Base-by-base conservation (phyloP, 169 alveolate genomes). In the Plasmodium adleri region DNA sequence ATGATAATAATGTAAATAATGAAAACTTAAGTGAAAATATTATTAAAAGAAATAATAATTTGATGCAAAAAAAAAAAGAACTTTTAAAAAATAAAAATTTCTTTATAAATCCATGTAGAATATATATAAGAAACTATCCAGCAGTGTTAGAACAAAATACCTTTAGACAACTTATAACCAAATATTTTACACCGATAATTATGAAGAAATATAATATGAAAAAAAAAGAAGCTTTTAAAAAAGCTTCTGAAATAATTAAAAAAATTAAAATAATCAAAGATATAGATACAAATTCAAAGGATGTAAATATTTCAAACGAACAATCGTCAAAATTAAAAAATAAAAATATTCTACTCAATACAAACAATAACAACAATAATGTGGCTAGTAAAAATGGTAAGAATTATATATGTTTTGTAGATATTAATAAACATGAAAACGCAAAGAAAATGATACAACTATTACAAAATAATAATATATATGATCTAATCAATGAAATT, bases 31-130 rank as follows among this genome's bases (percentile, higher is more conserved):
- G 72, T 59, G 86, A 71, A 45, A 47, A 60, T 13, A 47, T 86
- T 59, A 26, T 72, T 22, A 71, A 17, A 72, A 70, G 92, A 72
- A 86, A 86, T 66, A 59, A 72, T 32, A 64, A 86, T 8, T 71
- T 86, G 8, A 20, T 86, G 64, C 76, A 60, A 24, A 86, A 86
- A 86, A 86, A 86, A 72, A 62, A 71, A 50, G 17, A 86, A 47
- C 75, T 86, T 64, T 72, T 86, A 62, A 70, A 86, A 86, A 72
- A 86, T 86, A 86, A 49, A 71, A 86, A 86, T 64, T 86, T 86
- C 58, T 24, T 86, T 20, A 86, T 86, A 59, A 86, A 86, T 45
- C 92, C 92, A 17, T 72, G 92, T 54, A 70, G 92, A 86, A 71
- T 86, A 22, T 86, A 86, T 67, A 66, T 86, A 50, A 56, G 92